Evolutionary conservation across 148 eudicot species (phyloP), one percentile per base, ranked within the genome.

Genomic region (Vaccinium macrocarpon): DNA sequence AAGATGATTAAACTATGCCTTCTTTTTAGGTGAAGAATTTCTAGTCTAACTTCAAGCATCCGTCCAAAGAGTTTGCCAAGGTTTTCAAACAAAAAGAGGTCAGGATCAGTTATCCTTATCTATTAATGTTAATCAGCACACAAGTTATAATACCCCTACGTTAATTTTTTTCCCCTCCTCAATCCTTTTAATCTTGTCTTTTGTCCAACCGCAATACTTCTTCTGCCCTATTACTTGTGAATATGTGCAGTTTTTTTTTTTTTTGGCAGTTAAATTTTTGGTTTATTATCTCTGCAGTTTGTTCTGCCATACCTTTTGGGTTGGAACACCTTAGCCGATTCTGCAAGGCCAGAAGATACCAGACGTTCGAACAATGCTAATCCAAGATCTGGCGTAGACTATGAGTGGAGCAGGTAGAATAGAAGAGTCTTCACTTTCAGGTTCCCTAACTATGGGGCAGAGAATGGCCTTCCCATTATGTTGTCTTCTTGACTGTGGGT

Each of bases 321-420:
- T 6, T 97, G 99, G 99, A 86, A 95, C 78, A 86, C 90, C 84
- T 95, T 91, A 87, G 97, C 90, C 13, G 85, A 90, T 84, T 88
- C 96, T 62, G 86, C 91, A 68, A 90, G 79, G 73, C 93, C 98
- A 9, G 94, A 91, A 78, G 93, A 91, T 62, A 68, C 84, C 66
- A 87, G 76, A 61, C 90, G 88, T 55, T 59, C 51, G 4, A 94
- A 91, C 91, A 91, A 84, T 53, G 80, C 89, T 53, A 93, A 85
- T 88, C 73, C 93, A 48, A 89, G 93, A 81, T 84, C 89, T 82
- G 90, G 91, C 2, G 88, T 80, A 18, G 96, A 95, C 52, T 86
- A 81, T 75, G 99, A 96, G 88, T 97, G 99, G 99, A 97, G 88
- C 91, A 89, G 97, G 89, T 97, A 92, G 88, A 80, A 2, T 64